A percentile compares a stretch with the other conserved stretches of the same genome.
phyloP scores from a whole-genome alignment of 2,329 filamentous ascomycete species.

The Botrytis aclada region DNA sequence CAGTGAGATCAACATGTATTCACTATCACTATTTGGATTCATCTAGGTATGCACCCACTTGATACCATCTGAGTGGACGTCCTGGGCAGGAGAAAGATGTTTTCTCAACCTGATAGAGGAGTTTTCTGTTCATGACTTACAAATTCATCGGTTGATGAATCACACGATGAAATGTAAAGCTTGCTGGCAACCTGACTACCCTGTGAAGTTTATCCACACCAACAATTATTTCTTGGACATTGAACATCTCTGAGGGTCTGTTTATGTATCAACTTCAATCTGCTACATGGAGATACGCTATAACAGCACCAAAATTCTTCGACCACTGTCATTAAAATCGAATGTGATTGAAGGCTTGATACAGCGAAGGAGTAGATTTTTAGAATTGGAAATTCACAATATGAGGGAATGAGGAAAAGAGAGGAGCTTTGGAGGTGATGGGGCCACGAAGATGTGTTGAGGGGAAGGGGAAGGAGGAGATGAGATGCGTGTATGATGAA shows the following conservation, averaged over 20 bases:
- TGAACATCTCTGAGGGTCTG: too few species aligned
- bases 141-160: background rate
- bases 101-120: background rate
- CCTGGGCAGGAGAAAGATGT: accelerated
- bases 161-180: background rate
- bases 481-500: background rate
- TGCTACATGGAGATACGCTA: background rate
- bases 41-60: background rate
- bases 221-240: background rate
- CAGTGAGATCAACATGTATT: background rate
- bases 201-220: too few species aligned
- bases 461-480: background rate
- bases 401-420: background rate
- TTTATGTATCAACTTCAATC: background rate
- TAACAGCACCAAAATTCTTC: background rate
- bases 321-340: background rate
- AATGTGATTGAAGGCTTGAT: background rate
- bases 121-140: too few species aligned
- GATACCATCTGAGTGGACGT: background rate
- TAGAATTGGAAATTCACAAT: background rate
- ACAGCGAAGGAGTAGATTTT: background rate
- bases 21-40: background rate
- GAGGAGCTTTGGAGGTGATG: background rate
- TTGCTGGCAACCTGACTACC: background rate
- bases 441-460: background rate